Base-by-base conservation (phyloP, 345 rosid genomes). In the Triadica sebifera region DNA sequence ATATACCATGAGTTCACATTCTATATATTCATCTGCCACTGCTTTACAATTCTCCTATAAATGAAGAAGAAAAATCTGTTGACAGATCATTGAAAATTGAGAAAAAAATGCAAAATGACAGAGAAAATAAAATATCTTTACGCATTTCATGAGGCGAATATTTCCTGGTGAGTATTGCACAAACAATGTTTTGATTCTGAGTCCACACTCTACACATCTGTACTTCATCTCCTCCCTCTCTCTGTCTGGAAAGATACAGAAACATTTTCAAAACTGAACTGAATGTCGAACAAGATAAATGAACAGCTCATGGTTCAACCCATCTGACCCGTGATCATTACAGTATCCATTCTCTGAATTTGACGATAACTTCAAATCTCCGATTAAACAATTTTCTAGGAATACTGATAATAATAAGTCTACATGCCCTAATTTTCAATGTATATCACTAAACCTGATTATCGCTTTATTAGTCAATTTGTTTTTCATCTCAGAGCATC, bases 81-180 rank as follows among this genome's bases (percentile, higher is more conserved):
- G 8, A 49, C 20, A 29, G 6, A 25, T 47, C 39, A 9, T 2
- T 67, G 39, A 61, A 8, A 52, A 62, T 59, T 37, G 39, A 57
- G 65, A 41, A 22, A 70, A 58, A 2, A 66, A 24, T 8, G 51
- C 34, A 57, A 58, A 67, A 74, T 1, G 29, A 24, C 6, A 49
- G 59, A 25, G 63, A 46, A 41, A 34, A 17, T 45, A 53, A 19
- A 13, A 22, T 22, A 59, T 9, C 2, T 72, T 81, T 88, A 91
- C 98, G 66, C 96, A 90, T 93, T 88, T 91, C 88, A 81, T 86
- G 76, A 89, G 90, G 3, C 96, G 91, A 75, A 89, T 86, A 77
- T 85, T 88, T 6, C 89, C 93, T 0, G 87, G 91, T 6, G 94
- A 93, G 82, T 88, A 91, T 50, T 87, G 94, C 25, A 93, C 81